These are phyloP conservation scores for Apiospora hydei DNA, from an alignment of 2,329 filamentous ascomycete species.

Conservation along the genomic window DNA sequence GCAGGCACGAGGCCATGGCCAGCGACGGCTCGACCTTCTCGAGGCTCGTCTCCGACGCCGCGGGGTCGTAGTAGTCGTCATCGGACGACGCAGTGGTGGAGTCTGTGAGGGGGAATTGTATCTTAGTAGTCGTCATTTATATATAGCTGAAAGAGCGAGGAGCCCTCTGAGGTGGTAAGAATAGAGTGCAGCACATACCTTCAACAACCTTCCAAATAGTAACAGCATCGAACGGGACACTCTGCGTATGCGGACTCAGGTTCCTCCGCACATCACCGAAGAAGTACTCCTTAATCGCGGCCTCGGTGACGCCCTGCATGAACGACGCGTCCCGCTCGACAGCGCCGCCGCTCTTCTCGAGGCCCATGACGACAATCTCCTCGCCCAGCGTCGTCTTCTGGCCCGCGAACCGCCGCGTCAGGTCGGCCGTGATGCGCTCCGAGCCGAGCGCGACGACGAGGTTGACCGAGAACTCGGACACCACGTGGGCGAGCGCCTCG, in stretches of 20 bases:
- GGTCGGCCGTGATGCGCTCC: conserved; percentile 75
- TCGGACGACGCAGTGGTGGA: conserved; percentile 29
- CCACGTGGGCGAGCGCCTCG: conserved; percentile 82
- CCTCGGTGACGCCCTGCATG: conserved; percentile 76
- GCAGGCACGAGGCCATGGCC: conserved; percentile 78
- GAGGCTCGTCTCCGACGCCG: conserved; percentile 47
- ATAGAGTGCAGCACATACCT: conserved; percentile 50
- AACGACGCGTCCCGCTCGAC: conserved; percentile 77
- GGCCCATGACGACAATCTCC: conserved; percentile 74
- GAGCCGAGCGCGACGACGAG: conserved; percentile 84
- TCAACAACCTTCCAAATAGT: conserved; percentile 75
- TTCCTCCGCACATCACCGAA: conserved; percentile 82
- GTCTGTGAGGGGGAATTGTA: too few species aligned
- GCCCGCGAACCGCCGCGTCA: conserved; percentile 71
- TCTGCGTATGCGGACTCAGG: conserved; percentile 86
- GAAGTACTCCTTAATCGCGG: conserved; percentile 90
- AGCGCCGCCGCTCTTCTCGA: conserved; percentile 87
- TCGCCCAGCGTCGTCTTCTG: conserved; percentile 68
- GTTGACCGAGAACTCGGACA: conserved; percentile 70
- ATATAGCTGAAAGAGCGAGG: not conserved
- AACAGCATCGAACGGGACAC: conserved; percentile 78
- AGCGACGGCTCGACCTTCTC: conserved; percentile 70
- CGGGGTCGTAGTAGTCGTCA: conserved; percentile 39
- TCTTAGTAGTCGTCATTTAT: conserved; percentile 37
- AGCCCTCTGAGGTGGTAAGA: not conserved